Evolutionary conservation across 2,329 filamentous ascomycete species (phyloP).

Genomic region (Colletotrichum sp.): DNA sequence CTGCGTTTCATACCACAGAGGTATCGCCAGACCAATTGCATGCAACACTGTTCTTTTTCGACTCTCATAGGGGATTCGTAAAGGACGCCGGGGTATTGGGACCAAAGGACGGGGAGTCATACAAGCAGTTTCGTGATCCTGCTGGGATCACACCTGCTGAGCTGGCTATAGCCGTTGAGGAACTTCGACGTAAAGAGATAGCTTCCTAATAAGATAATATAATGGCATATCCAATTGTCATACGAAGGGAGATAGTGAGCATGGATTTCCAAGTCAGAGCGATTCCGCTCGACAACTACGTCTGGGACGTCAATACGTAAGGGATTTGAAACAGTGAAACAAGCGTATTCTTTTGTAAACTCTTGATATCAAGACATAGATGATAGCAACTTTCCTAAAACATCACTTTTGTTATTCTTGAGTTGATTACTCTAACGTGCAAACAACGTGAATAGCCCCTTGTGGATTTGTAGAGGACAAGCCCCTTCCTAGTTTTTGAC

Average conservation of each 20-base stretch:
- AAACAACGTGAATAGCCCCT: fast-evolving
- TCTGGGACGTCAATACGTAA: fast-evolving
- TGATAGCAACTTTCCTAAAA: neutral
- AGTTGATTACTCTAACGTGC: neutral
- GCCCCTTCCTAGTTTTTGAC: slow-evolving; percentile 20
- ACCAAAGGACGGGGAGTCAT: slow-evolving; percentile 27
- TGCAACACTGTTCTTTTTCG: slow-evolving; percentile 41
- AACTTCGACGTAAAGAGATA: neutral
- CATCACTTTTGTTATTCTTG: neutral
- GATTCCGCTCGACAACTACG: neutral
- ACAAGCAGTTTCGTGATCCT: slow-evolving; percentile 25
- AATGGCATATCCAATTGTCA: neutral
- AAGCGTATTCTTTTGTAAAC: neutral
- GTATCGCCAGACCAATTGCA: slow-evolving; percentile 32
- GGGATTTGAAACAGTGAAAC: neutral
- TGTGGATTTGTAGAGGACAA: neutral
- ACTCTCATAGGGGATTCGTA: slow-evolving; percentile 34
- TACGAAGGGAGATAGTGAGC: neutral
- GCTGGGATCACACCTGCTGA: slow-evolving; percentile 20
- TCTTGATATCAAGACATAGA: neutral
- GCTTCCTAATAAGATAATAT: neutral
- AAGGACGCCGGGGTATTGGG: slow-evolving; percentile 34
- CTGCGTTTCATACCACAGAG: slow-evolving; percentile 30
- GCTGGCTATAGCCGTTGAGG: slow-evolving; percentile 24
- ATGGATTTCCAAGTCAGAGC: neutral